Evolutionary conservation across 129 eudicot species (phyloP).

Genomic region (Tagetes erecta): DNA sequence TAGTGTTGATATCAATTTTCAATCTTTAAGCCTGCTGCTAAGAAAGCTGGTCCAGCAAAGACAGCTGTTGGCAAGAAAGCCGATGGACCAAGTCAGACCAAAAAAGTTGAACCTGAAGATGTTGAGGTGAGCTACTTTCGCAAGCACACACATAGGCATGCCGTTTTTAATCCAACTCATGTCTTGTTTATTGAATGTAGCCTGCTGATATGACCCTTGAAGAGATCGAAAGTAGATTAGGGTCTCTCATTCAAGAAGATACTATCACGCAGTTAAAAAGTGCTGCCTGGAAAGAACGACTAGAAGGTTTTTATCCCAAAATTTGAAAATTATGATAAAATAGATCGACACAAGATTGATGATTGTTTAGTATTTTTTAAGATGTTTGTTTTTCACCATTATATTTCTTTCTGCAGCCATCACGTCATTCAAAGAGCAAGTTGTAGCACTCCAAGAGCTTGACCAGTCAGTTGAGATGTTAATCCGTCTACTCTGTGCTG

Average conservation of each 20-base stretch:
- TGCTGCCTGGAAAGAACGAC: slow-evolving; percentile 98
- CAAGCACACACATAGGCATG: slow-evolving; percentile 8
- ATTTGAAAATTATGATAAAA: not conserved
- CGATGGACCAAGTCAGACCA: slow-evolving; percentile 66
- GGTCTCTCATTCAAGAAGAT: slow-evolving; percentile 74
- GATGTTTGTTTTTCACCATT: not conserved
- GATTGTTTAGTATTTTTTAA: slow-evolving; percentile 6
- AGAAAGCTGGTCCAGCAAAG: slow-evolving; percentile 70
- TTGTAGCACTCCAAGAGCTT: slow-evolving; percentile 66
- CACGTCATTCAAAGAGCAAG: slow-evolving; percentile 74
- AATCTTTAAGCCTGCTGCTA: slow-evolving; percentile 59
- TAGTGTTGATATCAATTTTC: not conserved
- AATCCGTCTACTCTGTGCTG: slow-evolving; percentile 78
- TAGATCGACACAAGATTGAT: not conserved
- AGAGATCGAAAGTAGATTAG: slow-evolving; percentile 85
- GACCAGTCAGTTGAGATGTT: slow-evolving; percentile 79
- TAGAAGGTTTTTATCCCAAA: slow-evolving; percentile 63
- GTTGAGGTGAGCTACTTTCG: slow-evolving; percentile 60
- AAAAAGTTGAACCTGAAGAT: slow-evolving; percentile 87
- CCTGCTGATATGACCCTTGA: slow-evolving; percentile 96
- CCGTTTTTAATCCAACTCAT: not conserved
- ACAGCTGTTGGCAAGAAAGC: slow-evolving; percentile 64
- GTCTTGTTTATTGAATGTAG: slow-evolving; percentile 42
- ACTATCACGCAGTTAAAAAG: slow-evolving; percentile 81
- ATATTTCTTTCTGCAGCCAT: slow-evolving; percentile 57